Conservation (phyloP, 352 stramenopile species). For the Albugo laibachii region DNA sequence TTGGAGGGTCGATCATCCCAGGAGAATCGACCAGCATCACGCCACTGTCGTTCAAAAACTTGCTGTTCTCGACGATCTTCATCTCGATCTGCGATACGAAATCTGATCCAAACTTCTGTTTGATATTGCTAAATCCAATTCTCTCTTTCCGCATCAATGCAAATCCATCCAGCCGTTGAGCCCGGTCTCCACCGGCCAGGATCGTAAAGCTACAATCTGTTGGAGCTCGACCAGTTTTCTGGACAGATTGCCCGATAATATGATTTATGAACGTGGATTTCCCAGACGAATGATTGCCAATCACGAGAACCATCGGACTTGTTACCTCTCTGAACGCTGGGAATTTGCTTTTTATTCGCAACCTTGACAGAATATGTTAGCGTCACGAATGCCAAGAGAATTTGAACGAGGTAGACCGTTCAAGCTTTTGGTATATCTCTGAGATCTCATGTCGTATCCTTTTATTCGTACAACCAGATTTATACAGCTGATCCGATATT, state of each 20-base stretch:
- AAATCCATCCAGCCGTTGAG: conserved; percentile 58
- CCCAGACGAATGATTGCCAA: conserved; percentile 72
- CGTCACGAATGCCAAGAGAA: too few relatives aligned
- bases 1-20: conserved; percentile 73
- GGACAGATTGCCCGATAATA: conserved; percentile 62
- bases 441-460: too few relatives aligned
- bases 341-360: conserved; percentile 49
- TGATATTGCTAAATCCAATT: conserved; percentile 66
- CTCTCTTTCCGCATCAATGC: conserved; percentile 44
- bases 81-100: conserved; percentile 77
- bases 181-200: conserved; percentile 35
- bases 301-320: conserved; percentile 62
- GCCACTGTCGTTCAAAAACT: conserved; percentile 47
- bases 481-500: too few relatives aligned
- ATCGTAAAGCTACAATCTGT: conserved; percentile 77
- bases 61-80: conserved; percentile 48
- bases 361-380: conserved; percentile 4
- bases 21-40: conserved; percentile 77
- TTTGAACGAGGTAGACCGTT: too few relatives aligned
- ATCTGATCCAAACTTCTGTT: conserved; percentile 51
- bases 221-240: conserved; percentile 61
- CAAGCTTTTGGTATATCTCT: too few relatives aligned
- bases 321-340: conserved; percentile 63
- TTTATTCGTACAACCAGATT: too few relatives aligned
- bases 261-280: conserved; percentile 82